Evolutionary conservation across 768 basidiomycete species (phyloP), one percentile per base, ranked within the genome.

Genomic region (Mycena rosella): DNA sequence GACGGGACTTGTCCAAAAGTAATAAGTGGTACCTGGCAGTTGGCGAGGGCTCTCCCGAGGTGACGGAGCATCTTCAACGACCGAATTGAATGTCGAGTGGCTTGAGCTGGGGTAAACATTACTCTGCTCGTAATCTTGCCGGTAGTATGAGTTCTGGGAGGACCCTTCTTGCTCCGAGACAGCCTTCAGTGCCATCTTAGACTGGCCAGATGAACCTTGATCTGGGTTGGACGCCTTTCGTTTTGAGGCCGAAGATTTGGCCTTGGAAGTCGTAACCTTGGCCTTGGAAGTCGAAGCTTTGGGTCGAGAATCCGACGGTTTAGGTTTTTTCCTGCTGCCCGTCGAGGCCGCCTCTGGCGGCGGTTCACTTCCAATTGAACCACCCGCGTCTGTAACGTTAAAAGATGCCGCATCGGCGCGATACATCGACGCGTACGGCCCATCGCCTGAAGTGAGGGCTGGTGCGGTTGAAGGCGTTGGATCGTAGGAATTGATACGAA

Each of bases 401-500:
- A 56, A 22, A 49, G 32, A 1, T 13, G 34, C 29, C 59, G 24
- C 17, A n/a, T 34, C 60, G 13, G 76, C 79, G 26, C 83, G 78
- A 71, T 82, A 84, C 52, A 82, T 60, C 0, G 84, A 83, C 34
- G 80, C 76, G 67, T 84, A 85, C 38, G 79, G 81, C 8, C 82
- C 76, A 34, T 74, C 59, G 10, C 82, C 83, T n/a, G 72, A 72
- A 68, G 77, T 76, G 20, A 79, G 69, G 27, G 83, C 78, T 38
- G 79, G 78, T 38, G 74, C 74, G n/a, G 72, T 69, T 30, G 68
- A 69, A 8, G 79, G 73, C 10, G 82, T 75, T 29, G 81, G 76
- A 65, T 80, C 77, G 63, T 81, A 82, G 14, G 78, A 69, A 52
- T 77, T 65, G n/a, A 89, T 72, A 53, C 87, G 85, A 76, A 89